Conservation (phyloP, 73 alveolate species). For the Urostyla sp. region DNA sequence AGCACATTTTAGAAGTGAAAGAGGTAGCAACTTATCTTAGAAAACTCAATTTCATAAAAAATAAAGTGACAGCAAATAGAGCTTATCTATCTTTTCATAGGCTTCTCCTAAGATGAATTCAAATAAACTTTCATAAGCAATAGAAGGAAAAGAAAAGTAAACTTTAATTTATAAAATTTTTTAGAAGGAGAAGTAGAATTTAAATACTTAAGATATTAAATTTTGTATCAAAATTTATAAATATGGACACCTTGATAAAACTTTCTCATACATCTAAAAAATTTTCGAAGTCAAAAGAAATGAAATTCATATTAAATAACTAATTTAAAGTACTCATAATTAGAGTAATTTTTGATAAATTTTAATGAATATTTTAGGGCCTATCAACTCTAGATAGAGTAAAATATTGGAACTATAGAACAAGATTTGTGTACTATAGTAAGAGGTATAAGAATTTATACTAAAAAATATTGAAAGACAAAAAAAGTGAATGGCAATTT, state of each 20-base stretch:
- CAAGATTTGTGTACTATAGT: slow-evolving; percentile 23
- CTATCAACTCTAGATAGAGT: slow-evolving; percentile 55
- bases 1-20: too few relatives aligned
- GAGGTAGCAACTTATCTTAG: too few relatives aligned
- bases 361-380: slow-evolving; percentile 19
- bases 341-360: background rate
- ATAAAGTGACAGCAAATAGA: too few relatives aligned
- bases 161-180: background rate
- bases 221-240: background rate
- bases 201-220: background rate
- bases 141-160: slow-evolving; percentile 10
- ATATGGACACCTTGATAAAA: slow-evolving; percentile 12
- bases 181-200: slow-evolving; percentile 13
- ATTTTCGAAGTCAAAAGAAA: slow-evolving; percentile 37
- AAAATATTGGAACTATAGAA: slow-evolving; percentile 53
- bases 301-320: slow-evolving; percentile 13
- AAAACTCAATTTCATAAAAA: too few relatives aligned
- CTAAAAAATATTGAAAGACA: background rate
- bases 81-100: slow-evolving; percentile 5
- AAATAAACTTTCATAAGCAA: slow-evolving; percentile 4
- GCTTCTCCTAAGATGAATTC: slow-evolving; percentile 16
- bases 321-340: slow-evolving; percentile 19
- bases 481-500: slow-evolving; percentile 14
- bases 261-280: slow-evolving; percentile 36
- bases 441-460: slow-evolving; percentile 34